Evolutionary conservation across 371 early-diverging fungal species (phyloP), one percentile per base, ranked within the genome.

Genomic region (Mortierella sp.): DNA sequence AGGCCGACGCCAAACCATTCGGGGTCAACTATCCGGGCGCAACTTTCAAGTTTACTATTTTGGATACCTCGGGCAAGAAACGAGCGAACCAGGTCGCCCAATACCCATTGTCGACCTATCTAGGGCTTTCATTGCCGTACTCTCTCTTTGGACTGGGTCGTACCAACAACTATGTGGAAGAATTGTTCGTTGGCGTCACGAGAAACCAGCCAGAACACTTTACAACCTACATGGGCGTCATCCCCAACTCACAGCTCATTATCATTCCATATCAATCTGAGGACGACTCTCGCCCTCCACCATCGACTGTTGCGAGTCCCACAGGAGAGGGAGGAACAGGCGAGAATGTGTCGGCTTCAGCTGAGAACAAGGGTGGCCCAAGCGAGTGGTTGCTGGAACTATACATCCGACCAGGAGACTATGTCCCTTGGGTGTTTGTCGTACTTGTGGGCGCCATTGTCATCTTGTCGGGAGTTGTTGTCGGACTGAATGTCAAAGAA

Each of bases 81-180:
- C 86, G 93, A 43, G 92, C 91, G 0, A 90, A 88, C 27, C 92
- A 92, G 79, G 89, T 91, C 7, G 86, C 91, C 0, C 97, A 96
- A 74, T 78, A 91, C 29, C 85, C 94, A 1, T 94, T 94, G 63
- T 83, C 93, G 3, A 84, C 88, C 9, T 95, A 95, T 78, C 67
- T 87, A 39, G 67, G 91, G 1, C 74, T 95, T 10, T 85, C 87
- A n/a, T 87, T 92, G n/a, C 96, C 96, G 0, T 94, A 94, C 44
- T 86, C 86, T 22, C 80, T 94, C 5, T 88, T 95, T 67, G 97
- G 97, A 6, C 85, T 97, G 4, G 96, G 96, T 0, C 80, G 97
- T 60, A 97, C 96, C 2, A 97, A 96, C 79, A 96, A 96, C 62
- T 96, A 97, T 80, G 91, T 97, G 3, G 95, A 96, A 63, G 90